These are phyloP conservation scores for Plectosphaerella cucumerina DNA, from an alignment of 2,329 filamentous ascomycete genomes.

Conservation along the genomic window DNA sequence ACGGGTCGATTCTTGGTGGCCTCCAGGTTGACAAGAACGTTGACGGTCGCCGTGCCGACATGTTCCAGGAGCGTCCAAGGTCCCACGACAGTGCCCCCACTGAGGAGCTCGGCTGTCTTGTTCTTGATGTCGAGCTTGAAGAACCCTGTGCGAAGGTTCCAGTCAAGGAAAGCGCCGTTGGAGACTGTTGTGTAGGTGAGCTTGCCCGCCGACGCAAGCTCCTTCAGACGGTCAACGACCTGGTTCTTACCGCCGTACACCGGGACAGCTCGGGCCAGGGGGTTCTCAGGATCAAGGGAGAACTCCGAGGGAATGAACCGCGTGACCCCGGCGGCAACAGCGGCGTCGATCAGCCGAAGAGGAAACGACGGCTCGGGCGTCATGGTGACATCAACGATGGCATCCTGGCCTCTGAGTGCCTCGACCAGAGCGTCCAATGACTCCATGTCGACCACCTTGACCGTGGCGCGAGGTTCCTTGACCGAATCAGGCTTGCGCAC, in stretches of 20 bases:
- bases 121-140: conserved; percentile 18
- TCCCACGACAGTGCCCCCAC: conserved; percentile 19
- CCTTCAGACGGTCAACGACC: conserved; percentile 13
- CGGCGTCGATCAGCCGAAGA: conserved; percentile 48
- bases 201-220: conserved; percentile 15
- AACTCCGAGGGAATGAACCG: conserved; percentile 61
- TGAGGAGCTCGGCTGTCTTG: conserved; percentile 14
- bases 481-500: conserved; percentile 39
- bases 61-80: conserved; percentile 18
- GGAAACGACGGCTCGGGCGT: conserved; percentile 32
- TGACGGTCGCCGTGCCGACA: conserved; percentile 20
- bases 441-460: conserved; percentile 44
- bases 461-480: conserved; percentile 15
- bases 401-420: conserved; percentile 53
- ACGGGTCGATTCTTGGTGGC: conserved; percentile 22
- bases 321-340: conserved; percentile 54
- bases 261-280: conserved; percentile 11
- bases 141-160: conserved; percentile 16
- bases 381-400: conserved; percentile 36
- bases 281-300: conserved; percentile 27
- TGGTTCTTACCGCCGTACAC: conserved; percentile 14
- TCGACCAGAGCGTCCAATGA: conserved; percentile 42
- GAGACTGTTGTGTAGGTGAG: conserved; percentile 23
- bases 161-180: conserved; percentile 25
- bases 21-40: conserved; percentile 18